Base-by-base conservation (phyloP, 129 eudicot genomes). In the Flaveria bidentis region DNA sequence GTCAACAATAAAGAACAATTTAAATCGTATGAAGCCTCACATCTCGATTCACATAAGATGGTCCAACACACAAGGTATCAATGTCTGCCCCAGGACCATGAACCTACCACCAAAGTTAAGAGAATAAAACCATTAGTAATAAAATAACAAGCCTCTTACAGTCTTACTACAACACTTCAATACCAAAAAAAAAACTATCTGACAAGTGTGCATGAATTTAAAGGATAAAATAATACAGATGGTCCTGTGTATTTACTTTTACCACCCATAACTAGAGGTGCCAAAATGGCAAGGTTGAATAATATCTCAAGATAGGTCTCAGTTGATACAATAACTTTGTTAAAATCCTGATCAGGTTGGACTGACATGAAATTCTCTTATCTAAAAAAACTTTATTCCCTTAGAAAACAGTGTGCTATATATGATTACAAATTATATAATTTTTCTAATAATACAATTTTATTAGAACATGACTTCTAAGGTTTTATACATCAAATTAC, bases 61-160 rank as follows among this genome's bases (percentile, higher is more conserved):
- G 99, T 36, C 97, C 99, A 17, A 95, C 81, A 74, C 99, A 95
- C 66, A 95, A 77, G n/a, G 97, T 87, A 82, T 95, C 99, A 46
- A 91, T 89, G 82, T 95, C 97, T 64, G 99, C 97, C 72, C 97
- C 97, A 56, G 99, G 99, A 55, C 96, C 96, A 82, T 95, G 96
- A 66, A 95, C 99, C 99, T 95, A 71, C 55, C 78, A 74, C 66
- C 63, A 87, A 68, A 67, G 76, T 67, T 68, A 6, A 6, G 6
- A 50, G 45, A 28, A 60, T 47, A 77, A 10, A 30, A 69, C 44
- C 58, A 67, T 13, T 44, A 4, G 11, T 36, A 20, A 82, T 26
- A 30, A 2, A 4, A 64, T 3, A 62, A 15, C 2, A 11, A 15
- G 66, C 39, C n/a, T 60, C n/a, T 60, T 20, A 20, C 22, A 20